Conservation (phyloP, 768 basidiomycete species). For the Phaeolepiota aurea region DNA sequence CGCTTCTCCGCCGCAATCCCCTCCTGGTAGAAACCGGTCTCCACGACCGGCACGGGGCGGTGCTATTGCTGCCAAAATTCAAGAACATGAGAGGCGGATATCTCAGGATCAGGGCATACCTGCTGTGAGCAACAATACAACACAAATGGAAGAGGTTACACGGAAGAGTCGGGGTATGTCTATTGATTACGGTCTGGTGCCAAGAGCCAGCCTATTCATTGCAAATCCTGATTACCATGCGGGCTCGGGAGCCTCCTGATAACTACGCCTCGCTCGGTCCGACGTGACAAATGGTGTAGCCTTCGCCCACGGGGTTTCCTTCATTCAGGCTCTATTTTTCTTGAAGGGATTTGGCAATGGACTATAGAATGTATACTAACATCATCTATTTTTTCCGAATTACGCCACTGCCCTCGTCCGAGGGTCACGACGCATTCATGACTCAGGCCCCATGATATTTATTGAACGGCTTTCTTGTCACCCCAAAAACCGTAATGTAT, state of each 20-base stretch:
- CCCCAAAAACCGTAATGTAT: not conserved
- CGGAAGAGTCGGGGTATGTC: conserved; percentile 19
- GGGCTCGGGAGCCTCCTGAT: conserved; percentile 1
- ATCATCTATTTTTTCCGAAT: not conserved
- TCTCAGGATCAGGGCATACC: conserved; percentile 35
- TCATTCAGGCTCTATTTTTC: too few relatives aligned
- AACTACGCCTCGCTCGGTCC: too few relatives aligned
- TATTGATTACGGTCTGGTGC: conserved; percentile 60
- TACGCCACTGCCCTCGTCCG: not conserved
- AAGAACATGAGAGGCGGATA: conserved; percentile 48
- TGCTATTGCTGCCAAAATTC: conserved; percentile 43
- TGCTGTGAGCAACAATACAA: conserved; percentile 30
- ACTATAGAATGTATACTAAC: too few relatives aligned
- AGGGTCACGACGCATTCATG: too few relatives aligned
- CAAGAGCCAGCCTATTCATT: conserved; percentile 56
- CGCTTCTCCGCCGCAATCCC: too few relatives aligned
- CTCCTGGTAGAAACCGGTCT: conserved; percentile 1
- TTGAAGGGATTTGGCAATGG: too few relatives aligned
- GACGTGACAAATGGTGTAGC: too few relatives aligned
- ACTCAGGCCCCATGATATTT: too few relatives aligned
- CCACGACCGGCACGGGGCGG: conserved; percentile 8
- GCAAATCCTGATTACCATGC: conserved; percentile 57
- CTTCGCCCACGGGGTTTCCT: too few relatives aligned
- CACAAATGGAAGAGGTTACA: conserved; percentile 32
- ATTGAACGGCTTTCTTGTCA: not conserved